Conservation (phyloP, 192 early-diverging fungal species). For the Chytriomyces hyalinus region DNA sequence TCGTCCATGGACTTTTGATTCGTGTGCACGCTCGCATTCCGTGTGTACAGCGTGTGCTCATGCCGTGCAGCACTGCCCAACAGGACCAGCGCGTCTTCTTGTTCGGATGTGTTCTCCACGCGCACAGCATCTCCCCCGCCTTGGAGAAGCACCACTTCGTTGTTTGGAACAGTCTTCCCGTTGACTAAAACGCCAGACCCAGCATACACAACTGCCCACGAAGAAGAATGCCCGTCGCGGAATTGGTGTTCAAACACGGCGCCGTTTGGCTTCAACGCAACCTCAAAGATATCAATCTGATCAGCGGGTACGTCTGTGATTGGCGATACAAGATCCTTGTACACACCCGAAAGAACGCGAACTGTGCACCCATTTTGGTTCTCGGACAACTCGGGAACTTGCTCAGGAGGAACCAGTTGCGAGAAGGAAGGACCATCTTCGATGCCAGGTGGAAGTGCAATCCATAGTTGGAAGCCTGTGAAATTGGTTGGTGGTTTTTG, state of each 20-base stretch:
- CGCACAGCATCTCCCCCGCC: not conserved
- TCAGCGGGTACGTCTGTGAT: not conserved
- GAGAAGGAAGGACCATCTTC: not conserved
- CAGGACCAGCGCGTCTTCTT: not conserved
- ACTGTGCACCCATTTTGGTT: not conserved
- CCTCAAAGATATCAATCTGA: not conserved
- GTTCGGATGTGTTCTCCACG: not conserved
- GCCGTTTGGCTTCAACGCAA: not conserved
- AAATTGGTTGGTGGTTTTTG: not conserved
- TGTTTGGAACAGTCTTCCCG: not conserved
- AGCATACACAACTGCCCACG: not conserved
- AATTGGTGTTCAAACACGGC: not conserved
- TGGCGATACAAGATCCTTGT: not conserved
- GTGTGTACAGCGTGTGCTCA: not conserved
- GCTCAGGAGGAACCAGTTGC: not conserved
- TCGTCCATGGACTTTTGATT: not conserved
- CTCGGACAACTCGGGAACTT: not conserved
- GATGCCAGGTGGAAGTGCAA: not conserved
- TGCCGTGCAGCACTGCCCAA: not conserved
- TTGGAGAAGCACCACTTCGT: not conserved
- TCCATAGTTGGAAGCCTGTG: constrained; percentile 6
- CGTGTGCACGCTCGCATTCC: not conserved
- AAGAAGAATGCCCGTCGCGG: not conserved
- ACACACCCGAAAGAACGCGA: not conserved
- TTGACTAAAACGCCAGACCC: not conserved